phyloP scores from a whole-genome alignment of 2,329 filamentous ascomycete species.

The Drechslerella stenobrocha region DNA sequence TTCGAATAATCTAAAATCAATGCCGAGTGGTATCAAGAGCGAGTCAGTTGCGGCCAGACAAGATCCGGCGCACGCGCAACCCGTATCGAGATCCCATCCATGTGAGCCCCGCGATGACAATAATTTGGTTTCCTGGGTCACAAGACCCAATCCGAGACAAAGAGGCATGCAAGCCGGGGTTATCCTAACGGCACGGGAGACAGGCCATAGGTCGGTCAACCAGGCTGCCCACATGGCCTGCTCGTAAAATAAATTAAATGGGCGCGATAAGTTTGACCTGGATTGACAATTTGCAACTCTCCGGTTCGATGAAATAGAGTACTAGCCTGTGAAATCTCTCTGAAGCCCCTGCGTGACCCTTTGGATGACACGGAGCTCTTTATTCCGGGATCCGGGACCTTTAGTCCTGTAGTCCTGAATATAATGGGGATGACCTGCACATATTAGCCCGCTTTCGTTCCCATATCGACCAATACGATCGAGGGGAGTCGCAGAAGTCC shows the following conservation, averaged over 20 bases:
- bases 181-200: background rate
- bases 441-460: background rate
- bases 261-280: conserved; percentile 13
- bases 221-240: background rate
- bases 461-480: background rate
- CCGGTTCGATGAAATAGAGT: background rate
- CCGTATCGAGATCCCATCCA: conserved; percentile 1
- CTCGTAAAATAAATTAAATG: background rate
- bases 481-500: background rate
- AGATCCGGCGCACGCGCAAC: too few species aligned
- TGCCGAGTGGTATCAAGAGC: too few species aligned
- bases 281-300: conserved; percentile 13
- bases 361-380: background rate
- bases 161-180: conserved; percentile 4
- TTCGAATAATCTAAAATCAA: too few species aligned
- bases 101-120: background rate
- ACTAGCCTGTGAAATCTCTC: background rate
- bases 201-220: background rate
- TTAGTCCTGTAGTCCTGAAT: background rate
- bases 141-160: conserved; percentile 8
- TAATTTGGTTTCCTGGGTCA: background rate
- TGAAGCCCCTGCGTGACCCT: background rate
- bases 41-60: too few species aligned
- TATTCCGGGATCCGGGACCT: conserved; percentile 1
- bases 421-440: background rate